Evolutionary conservation across 192 early-diverging fungal species (phyloP).

Genomic region (Gonapodya sp.): DNA sequence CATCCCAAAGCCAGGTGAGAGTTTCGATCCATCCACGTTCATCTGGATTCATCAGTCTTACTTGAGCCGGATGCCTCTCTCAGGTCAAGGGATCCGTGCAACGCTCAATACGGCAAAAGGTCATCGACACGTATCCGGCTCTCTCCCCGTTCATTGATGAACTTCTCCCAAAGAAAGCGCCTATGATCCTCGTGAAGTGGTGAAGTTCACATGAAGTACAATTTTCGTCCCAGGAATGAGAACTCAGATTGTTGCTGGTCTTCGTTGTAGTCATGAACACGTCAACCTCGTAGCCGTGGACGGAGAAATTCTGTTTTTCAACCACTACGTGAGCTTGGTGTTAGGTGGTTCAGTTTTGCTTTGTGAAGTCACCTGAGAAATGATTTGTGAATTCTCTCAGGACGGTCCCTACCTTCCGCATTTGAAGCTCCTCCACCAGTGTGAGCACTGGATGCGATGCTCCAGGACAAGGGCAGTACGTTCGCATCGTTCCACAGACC

Average conservation of each 20-base stretch:
- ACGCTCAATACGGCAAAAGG: slow-evolving; percentile 70
- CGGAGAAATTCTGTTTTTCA: slow-evolving; percentile 82
- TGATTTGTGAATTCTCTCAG: no score
- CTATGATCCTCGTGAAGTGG: slow-evolving; percentile 80
- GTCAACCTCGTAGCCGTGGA: slow-evolving; percentile 75
- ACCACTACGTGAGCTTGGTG: slow-evolving; percentile 60
- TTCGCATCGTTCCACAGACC: slow-evolving; percentile 6
- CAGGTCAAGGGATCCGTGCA: slow-evolving; percentile 82
- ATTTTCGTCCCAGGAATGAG: neutral
- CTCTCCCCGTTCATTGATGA: slow-evolving; percentile 82
- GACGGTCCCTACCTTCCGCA: slow-evolving; percentile 85
- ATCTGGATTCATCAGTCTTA: no score
- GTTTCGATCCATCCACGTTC: neutral
- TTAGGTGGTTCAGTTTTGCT: no score
- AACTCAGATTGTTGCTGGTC: neutral
- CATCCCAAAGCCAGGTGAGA: slow-evolving; percentile 63
- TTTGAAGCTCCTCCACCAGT: slow-evolving; percentile 81
- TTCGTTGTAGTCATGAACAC: slow-evolving; percentile 63
- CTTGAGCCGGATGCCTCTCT: no score
- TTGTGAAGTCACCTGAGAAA: no score
- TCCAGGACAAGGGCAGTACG: neutral
- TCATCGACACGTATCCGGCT: slow-evolving; percentile 79
- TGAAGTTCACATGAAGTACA: slow-evolving; percentile 21
- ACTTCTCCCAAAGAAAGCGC: slow-evolving; percentile 91
- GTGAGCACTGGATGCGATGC: slow-evolving; percentile 31